These are phyloP conservation scores for Rauvolfia tetraphylla DNA, from an alignment of 257 asterid genomes.

Conservation along the genomic window DNA sequence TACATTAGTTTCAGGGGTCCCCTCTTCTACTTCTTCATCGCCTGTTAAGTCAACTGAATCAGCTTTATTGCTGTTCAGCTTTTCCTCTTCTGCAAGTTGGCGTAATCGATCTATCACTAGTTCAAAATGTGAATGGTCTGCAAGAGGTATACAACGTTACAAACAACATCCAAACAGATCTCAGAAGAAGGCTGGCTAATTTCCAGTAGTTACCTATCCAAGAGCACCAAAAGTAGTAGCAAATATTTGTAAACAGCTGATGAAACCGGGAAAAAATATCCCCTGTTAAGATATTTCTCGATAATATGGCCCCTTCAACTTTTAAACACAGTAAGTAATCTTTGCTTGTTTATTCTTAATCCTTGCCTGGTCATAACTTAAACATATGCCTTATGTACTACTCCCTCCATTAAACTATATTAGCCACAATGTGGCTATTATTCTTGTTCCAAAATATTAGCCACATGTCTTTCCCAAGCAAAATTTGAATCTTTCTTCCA, in stretches of 20 bases:
- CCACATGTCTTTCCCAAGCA: too few relatives aligned
- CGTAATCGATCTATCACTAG: slow-evolving; percentile 47
- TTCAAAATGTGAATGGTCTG: slow-evolving; percentile 64
- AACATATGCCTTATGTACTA: neutral
- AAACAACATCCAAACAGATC: neutral
- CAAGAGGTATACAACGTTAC: slow-evolving; percentile 21
- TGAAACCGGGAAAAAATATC: neutral
- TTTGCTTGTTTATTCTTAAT: neutral
- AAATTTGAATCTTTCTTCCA: too few relatives aligned
- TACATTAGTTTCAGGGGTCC: slow-evolving; percentile 35
- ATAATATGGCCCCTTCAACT: neutral
- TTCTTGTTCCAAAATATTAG: too few relatives aligned
- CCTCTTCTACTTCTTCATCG: slow-evolving; percentile 45
- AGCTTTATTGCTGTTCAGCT: slow-evolving; percentile 31
- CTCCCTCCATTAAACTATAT: too few relatives aligned
- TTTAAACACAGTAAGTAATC: neutral
- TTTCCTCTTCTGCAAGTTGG: slow-evolving; percentile 51
- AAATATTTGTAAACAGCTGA: neutral
- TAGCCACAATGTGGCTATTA: too few relatives aligned
- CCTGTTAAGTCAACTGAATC: slow-evolving; percentile 38
- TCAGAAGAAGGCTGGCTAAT: neutral
- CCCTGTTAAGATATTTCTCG: neutral
- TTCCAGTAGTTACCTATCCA: neutral
- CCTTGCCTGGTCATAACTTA: neutral
- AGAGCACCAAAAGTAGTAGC: neutral